Evolutionary conservation across 1,284 basidiomycete genomes (phyloP), one percentile per base, ranked within the genome.

Genomic region (Cystobasidium slooffiae): DNA sequence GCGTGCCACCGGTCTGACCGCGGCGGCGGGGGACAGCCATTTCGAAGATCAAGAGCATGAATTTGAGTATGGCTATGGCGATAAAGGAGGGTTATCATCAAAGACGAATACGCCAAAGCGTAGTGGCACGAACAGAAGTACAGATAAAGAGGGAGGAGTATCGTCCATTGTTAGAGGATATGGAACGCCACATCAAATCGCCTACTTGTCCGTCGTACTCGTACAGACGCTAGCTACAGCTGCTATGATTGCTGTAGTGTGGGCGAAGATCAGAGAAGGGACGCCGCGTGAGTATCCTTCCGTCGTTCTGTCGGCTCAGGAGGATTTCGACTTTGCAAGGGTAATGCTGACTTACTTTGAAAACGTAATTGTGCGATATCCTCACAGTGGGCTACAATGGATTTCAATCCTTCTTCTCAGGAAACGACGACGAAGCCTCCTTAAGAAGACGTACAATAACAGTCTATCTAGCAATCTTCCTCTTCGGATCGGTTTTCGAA

Each of bases 401-500:
- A 10, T 49, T 63, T 41, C 24, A 12, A 18, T 68, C 67, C n/a
- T 62, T 70, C 68, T 70, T 62, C 58, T 70, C 68, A 31, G 56
- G 47, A 7, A 59, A 39, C 37, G 53, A 66, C 37, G 53, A 55
- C 22, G 53, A 47, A 47, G 43, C 52, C 12, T 18, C 62, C 12
- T 49, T 73, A 49, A 22, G 63, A n/a, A 31, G 70, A 37, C 43
- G 72, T 37, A 56, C 49, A 22, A 74, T 74, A 46, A 68, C 72
- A n/a, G 72, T 74, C 72, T 74, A 74, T 22, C 66, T 74, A 41
- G 72, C 72, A 6, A 61, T 74, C 46, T 68, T 68, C 55, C 65
- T 74, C 37, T 74, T 74, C 47, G 72, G 72, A n/a, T 58, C 65
- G 14, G 62, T 76, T 12, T 80, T 79, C 52, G 79, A 78, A 53